Base-by-base conservation (phyloP, 2,329 filamentous ascomycete genomes). In the Cladosporium sp. region DNA sequence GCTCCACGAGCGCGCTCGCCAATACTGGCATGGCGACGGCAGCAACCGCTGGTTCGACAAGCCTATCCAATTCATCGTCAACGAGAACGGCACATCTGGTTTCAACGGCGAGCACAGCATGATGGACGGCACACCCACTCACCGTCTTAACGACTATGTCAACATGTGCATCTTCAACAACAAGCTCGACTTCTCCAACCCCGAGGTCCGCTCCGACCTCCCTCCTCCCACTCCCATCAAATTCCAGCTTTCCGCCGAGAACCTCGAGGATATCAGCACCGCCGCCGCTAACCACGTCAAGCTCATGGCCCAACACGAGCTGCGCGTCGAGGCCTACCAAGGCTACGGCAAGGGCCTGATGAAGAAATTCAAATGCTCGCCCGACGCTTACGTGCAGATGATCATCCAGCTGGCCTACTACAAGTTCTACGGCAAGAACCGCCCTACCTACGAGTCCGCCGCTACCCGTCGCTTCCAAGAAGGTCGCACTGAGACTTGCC, bases 21-120 rank as follows among this genome's bases (percentile, higher is more conserved):
- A 91, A 74, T 99, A 97, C 83, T 99, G 94, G 95, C 93, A 97
- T 77, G 94, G 94, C 55, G 93, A 99, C 69, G 94, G 94, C 58
- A 80, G 84, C 66, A 99, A 99, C 80, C 86, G 94, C 65, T 99
- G 92, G 92, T 97, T 87, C 71, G 94, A 99, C 82, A 99, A 99
- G 82, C 94, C 94, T 5, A 79, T 96, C 55, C 93, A 99, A 76
- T 97, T 99, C 78, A 96, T 99, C 72, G 74, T 99, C 78, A 97
- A 96, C 75, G 92, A 99, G 73, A 99, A 99, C 73, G 94, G 94
- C 66, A 96, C 94, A 7, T 89, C 94, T 2, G 94, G 94, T 61
- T 99, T 99, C 82, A 93, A 91, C 82, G 94, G 94, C 70, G 94
- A 99, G 78, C 94, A 99, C 82, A 95, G 90, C 68, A 97, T 99